A percentile compares a stretch with the other conserved stretches of the same genome.
phyloP scores from a whole-genome alignment of 768 basidiomycete genomes.

The Psilocybe tampanensis region DNA sequence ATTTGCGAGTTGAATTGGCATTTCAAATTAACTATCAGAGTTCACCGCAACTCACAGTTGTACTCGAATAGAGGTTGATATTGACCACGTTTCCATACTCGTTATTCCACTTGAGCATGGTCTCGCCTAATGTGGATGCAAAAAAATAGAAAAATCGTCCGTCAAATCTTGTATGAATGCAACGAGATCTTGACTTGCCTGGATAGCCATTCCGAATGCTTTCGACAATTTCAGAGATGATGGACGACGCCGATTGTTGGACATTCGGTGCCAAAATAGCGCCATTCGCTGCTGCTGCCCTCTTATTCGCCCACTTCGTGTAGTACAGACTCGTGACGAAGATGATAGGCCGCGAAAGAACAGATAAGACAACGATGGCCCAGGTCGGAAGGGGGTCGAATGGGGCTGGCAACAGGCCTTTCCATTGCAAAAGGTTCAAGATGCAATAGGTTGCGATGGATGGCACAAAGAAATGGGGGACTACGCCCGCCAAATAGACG shows the following conservation, averaged over 20 bases:
- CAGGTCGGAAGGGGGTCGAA: constrained; percentile 2
- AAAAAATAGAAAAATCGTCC: not conserved
- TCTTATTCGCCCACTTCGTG: constrained; percentile 8
- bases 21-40: not conserved
- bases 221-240: constrained; percentile 8
- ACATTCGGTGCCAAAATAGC: constrained; percentile 17
- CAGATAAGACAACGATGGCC: constrained; percentile 4
- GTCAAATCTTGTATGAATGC: not conserved
- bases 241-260: constrained; percentile 9
- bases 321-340: constrained; percentile 10
- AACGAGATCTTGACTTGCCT: constrained; percentile 23
- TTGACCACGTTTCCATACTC: constrained; percentile 37
- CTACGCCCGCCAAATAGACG: not conserved
- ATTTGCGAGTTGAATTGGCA: not conserved
- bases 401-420: no score
- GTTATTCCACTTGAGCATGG: constrained; percentile 24
- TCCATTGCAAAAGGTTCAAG: not conserved
- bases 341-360: constrained; percentile 12
- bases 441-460: not conserved
- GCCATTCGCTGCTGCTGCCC: constrained; percentile 11
- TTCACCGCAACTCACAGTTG: constrained; percentile 32
- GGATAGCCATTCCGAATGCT: constrained; percentile 32
- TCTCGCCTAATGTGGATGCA: not conserved
- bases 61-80: constrained; percentile 30
- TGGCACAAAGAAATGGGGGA: constrained; percentile 2